A percentile compares a stretch with the other conserved stretches of the same genome.
Evolutionary conservation across 1,139 yeast genomes (phyloP).

Genomic region (Schizosaccharomyces versatilis): DNA sequence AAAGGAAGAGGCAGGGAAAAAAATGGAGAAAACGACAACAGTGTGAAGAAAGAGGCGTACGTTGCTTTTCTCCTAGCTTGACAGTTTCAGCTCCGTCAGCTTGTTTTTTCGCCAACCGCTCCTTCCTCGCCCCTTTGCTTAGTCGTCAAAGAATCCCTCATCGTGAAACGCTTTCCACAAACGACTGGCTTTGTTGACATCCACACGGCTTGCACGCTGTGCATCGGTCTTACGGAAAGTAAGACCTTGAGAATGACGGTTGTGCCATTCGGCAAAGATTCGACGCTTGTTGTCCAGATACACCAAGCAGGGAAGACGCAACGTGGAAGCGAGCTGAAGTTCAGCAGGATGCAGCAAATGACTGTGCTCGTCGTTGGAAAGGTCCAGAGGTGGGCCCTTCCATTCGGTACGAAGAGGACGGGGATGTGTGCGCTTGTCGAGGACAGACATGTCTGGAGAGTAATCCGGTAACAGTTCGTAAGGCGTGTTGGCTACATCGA

Average conservation of each 20-base stretch:
- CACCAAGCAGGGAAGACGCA: conserved; percentile 67
- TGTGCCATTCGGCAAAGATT: conserved; percentile 69
- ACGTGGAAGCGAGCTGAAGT: conserved; percentile 61
- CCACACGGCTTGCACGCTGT: conserved; percentile 90
- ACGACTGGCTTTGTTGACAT: conserved; percentile 87
- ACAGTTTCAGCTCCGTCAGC: too few species aligned
- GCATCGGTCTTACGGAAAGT: conserved; percentile 94
- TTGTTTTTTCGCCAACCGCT: too few species aligned
- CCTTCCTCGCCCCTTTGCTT: neutral
- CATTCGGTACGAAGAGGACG: conserved; percentile 75
- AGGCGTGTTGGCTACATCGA: conserved; percentile 2
- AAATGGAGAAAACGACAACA: neutral
- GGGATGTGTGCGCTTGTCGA: conserved; percentile 36
- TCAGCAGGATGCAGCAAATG: conserved; percentile 76
- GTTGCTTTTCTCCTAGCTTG: too few species aligned
- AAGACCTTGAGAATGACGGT: conserved; percentile 46
- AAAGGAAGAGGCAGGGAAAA: neutral
- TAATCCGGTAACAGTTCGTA: conserved; percentile 27
- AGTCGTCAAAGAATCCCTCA: conserved; percentile 67
- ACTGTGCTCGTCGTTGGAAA: conserved; percentile 50
- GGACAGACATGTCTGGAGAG: conserved; percentile 40
- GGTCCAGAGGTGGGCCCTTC: conserved; percentile 95
- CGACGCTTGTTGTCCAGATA: conserved; percentile 84
- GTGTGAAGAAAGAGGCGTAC: neutral
- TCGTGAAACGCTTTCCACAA: conserved; percentile 81